These are phyloP conservation scores for Blastobotrys americana DNA, from an alignment of 805 yeast species.

Conservation along the genomic window DNA sequence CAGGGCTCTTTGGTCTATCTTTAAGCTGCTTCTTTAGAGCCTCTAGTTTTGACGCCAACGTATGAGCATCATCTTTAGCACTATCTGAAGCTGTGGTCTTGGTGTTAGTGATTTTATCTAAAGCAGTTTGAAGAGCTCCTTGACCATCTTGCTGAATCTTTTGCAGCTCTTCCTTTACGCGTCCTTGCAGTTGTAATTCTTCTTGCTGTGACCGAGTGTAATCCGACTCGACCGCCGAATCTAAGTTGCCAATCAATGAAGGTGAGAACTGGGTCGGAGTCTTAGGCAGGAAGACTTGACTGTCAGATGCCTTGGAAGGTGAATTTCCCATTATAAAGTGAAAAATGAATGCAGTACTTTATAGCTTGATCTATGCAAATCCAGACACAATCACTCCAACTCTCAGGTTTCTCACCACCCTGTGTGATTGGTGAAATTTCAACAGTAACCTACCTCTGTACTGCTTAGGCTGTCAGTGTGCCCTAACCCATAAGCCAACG, in stretches of 20 bases:
- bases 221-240: slow-evolving; percentile 29
- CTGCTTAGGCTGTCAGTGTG: too few species aligned
- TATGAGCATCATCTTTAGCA: slow-evolving; percentile 16
- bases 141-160: slow-evolving; percentile 27
- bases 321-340: neutral
- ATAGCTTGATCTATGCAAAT: too few species aligned
- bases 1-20: slow-evolving; percentile 27
- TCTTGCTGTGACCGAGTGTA: slow-evolving; percentile 30
- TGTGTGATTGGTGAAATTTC: neutral
- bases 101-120: slow-evolving; percentile 10
- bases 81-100: slow-evolving; percentile 8
- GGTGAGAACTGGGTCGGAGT: slow-evolving; percentile 30
- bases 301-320: neutral
- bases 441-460: neutral
- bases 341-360: too few species aligned
- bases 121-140: slow-evolving; percentile 21
- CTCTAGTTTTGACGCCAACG: slow-evolving; percentile 24
- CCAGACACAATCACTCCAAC: too few species aligned
- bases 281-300: slow-evolving; percentile 28
- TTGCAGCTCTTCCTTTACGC: slow-evolving; percentile 29
- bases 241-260: slow-evolving; percentile 27
- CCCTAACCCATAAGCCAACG: too few species aligned
- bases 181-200: slow-evolving; percentile 30
- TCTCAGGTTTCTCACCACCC: too few species aligned
- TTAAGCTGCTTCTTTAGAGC: slow-evolving; percentile 26